A percentile compares a stretch with the other conserved stretches of the same genome.
phyloP scores from a whole-genome alignment of 176 grass and related monocot species.

The Eragrostis nindensis region DNA sequence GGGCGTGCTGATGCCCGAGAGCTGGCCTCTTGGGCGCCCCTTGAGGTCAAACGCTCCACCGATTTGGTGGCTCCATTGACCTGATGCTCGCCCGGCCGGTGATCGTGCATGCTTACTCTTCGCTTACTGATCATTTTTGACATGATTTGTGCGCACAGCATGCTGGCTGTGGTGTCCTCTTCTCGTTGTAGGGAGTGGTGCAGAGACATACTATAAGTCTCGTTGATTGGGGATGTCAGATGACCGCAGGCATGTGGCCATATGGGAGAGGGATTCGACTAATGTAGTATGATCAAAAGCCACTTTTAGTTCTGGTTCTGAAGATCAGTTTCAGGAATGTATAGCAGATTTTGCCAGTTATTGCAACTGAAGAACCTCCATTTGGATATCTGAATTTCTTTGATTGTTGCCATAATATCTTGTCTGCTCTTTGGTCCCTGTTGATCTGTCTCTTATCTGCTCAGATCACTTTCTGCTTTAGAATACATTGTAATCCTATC shows the following conservation, averaged over 20 bases:
- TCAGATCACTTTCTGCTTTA: background rate
- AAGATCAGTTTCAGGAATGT: background rate
- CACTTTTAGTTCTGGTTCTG: background rate
- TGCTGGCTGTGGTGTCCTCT: no score
- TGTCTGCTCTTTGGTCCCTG: background rate
- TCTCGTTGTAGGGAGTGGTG: background rate
- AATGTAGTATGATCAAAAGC: background rate
- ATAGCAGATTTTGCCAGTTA: background rate
- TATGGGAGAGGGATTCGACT: no score
- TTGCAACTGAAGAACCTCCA: background rate
- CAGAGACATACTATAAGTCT: no score
- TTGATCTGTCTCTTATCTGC: background rate
- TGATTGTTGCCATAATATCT: background rate
- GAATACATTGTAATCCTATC: no score
- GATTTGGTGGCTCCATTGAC: slow-evolving; percentile 57
- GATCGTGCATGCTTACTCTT: background rate
- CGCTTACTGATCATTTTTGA: background rate
- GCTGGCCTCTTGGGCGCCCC: slow-evolving; percentile 30
- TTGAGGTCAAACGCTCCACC: slow-evolving; percentile 2
- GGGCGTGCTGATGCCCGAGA: background rate
- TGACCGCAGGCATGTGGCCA: no score
- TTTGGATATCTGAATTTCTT: background rate
- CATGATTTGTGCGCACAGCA: no score
- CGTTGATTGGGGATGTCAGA: background rate
- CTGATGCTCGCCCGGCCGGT: background rate